Conservation (phyloP, 78 protist genomes). For the Reticulomyxa filosa region DNA sequence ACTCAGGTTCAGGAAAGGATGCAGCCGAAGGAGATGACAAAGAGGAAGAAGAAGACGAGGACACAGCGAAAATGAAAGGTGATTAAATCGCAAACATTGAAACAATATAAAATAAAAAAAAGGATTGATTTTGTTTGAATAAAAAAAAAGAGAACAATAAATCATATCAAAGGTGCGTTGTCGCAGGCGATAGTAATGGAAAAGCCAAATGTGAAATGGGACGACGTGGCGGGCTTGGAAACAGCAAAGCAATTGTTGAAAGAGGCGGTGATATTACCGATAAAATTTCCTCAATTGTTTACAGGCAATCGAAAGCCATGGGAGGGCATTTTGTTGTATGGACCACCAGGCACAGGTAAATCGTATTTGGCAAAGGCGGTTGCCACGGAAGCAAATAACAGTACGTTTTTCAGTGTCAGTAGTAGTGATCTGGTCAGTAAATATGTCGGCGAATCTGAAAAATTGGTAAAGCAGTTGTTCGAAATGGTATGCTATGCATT, state of each 20-base stretch:
- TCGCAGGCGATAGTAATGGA: no score
- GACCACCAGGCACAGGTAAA: slow-evolving; percentile 70
- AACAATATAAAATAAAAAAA: not conserved
- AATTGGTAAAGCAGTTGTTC: not conserved
- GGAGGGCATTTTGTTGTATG: slow-evolving; percentile 88
- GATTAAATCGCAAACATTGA: not conserved
- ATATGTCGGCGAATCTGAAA: no score
- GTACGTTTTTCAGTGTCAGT: slow-evolving; percentile 79
- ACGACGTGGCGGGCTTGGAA: slow-evolving; percentile 9
- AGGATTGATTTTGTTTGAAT: not conserved
- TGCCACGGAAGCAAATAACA: slow-evolving; percentile 83
- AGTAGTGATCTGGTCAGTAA: slow-evolving; percentile 74
- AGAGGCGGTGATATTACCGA: slow-evolving; percentile 19
- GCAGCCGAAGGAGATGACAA: not conserved
- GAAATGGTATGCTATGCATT: not conserved
- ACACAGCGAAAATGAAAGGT: not conserved
- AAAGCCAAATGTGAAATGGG: slow-evolving; percentile 1
- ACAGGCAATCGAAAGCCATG: slow-evolving; percentile 59
- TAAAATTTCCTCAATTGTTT: slow-evolving; percentile 16
- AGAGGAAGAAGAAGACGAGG: slow-evolving; percentile 7
- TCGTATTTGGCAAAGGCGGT: slow-evolving; percentile 89
- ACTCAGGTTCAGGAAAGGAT: not conserved
- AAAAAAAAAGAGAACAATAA: no score
- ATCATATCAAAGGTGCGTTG: no score
- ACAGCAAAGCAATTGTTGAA: not conserved